A percentile compares a stretch with the other conserved stretches of the same genome.
phyloP scores from a whole-genome alignment of 2,329 filamentous ascomycete genomes.

The Sporothrix mexicana region DNA sequence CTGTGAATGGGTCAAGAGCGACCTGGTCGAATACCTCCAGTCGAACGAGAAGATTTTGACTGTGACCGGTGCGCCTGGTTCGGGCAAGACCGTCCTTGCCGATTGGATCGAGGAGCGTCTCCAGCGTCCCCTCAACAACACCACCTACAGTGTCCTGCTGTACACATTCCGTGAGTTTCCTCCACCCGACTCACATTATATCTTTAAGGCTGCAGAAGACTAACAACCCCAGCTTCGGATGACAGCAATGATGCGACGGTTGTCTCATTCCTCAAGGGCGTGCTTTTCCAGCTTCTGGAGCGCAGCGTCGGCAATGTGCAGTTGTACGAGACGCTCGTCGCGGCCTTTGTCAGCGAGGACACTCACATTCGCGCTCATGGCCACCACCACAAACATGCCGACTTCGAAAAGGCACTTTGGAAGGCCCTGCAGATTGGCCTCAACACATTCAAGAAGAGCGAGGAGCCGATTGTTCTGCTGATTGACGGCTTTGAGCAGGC shows the following conservation, averaged over 20 bases:
- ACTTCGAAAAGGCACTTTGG: slow-evolving; percentile 45
- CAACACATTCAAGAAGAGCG: slow-evolving; percentile 41
- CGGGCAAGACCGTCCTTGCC: slow-evolving; percentile 90
- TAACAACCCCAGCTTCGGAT: slow-evolving; percentile 41
- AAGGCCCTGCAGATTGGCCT: slow-evolving; percentile 45
- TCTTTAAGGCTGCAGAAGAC: neutral
- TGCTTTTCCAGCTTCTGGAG: slow-evolving; percentile 49
- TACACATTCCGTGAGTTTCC: slow-evolving; percentile 48
- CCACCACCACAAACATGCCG: neutral
- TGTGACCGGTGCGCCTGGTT: slow-evolving; percentile 70
- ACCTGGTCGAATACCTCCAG: slow-evolving; percentile 46
- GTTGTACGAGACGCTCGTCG: slow-evolving; percentile 45
- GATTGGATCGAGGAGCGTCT: slow-evolving; percentile 50
- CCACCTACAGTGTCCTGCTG: slow-evolving; percentile 46
- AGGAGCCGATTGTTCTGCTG: slow-evolving; percentile 45
- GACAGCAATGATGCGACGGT: slow-evolving; percentile 43
- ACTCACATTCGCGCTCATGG: neutral
- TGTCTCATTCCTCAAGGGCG: slow-evolving; percentile 46
- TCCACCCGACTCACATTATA: neutral
- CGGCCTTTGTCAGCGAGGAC: slow-evolving; percentile 38
- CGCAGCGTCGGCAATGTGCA: slow-evolving; percentile 48
- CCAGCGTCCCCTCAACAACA: slow-evolving; percentile 47
- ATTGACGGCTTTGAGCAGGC: slow-evolving; percentile 49
- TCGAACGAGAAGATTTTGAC: slow-evolving; percentile 46
- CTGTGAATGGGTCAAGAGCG: slow-evolving; percentile 49